These are phyloP conservation scores for Hanseniaspora clermontiae DNA, from an alignment of 805 yeast genomes.

Conservation along the genomic window DNA sequence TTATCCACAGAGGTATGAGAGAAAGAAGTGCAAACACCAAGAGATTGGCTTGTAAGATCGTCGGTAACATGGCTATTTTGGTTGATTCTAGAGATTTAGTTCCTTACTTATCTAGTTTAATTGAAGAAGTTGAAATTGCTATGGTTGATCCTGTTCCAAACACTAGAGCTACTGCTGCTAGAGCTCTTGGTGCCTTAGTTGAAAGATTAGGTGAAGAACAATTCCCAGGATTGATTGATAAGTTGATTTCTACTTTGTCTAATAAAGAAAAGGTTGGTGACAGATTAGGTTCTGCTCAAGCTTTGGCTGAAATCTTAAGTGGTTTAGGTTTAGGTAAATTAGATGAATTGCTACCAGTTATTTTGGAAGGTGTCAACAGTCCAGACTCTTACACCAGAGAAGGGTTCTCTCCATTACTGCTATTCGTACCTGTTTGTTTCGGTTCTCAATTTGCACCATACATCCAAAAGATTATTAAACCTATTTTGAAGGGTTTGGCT, in stretches of 20 bases:
- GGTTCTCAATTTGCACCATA: slow-evolving; percentile 87
- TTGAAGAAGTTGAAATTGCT: slow-evolving; percentile 74
- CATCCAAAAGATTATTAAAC: slow-evolving; percentile 73
- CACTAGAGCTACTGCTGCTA: slow-evolving; percentile 92
- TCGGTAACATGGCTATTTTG: slow-evolving; percentile 94
- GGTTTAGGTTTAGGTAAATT: slow-evolving; percentile 81
- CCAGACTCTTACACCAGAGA: slow-evolving; percentile 67
- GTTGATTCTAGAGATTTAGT: slow-evolving; percentile 77
- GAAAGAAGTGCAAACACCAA: slow-evolving; percentile 90
- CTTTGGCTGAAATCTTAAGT: slow-evolving; percentile 80
- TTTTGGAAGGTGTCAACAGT: slow-evolving; percentile 57
- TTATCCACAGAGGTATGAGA: slow-evolving; percentile 86
- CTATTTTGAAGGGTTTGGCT: slow-evolving; percentile 81
- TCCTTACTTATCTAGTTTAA: slow-evolving; percentile 69
- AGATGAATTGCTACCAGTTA: slow-evolving; percentile 76
- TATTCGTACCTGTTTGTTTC: slow-evolving; percentile 88
- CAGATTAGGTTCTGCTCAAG: slow-evolving; percentile 94
- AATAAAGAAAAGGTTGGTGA: slow-evolving; percentile 78
- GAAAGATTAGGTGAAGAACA: slow-evolving; percentile 92
- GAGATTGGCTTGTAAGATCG: slow-evolving; percentile 91
- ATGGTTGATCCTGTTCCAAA: slow-evolving; percentile 98
- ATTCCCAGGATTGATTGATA: slow-evolving; percentile 83
- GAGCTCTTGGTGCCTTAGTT: slow-evolving; percentile 91
- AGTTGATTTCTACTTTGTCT: slow-evolving; percentile 58
- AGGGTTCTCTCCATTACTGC: slow-evolving; percentile 79